Evolutionary conservation across 768 basidiomycete genomes (phyloP).

Genomic region (Leccinum pellstonianum): DNA sequence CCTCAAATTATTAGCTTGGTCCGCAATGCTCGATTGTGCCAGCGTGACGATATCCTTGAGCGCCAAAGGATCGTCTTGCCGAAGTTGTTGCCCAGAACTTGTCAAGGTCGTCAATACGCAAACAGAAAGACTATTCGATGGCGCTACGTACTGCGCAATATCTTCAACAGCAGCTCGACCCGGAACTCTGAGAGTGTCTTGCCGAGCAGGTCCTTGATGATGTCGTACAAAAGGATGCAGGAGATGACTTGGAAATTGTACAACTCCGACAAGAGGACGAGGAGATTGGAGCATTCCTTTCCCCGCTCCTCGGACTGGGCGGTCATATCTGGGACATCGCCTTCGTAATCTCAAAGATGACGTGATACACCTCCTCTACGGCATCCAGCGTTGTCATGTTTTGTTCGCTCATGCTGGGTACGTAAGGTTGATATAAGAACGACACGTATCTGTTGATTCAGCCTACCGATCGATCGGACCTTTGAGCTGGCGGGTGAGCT

Average conservation of each 20-base stretch:
- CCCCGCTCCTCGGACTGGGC: constrained; percentile 45
- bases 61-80: constrained; percentile 88
- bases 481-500: constrained; percentile 75
- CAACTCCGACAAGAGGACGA: constrained; percentile 84
- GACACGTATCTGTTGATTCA: not conserved
- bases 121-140: not conserved
- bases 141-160: constrained; percentile 66
- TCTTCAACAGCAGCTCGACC: constrained; percentile 84
- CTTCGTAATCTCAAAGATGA: constrained; percentile 42
- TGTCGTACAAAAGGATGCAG: constrained; percentile 84
- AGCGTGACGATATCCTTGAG: constrained; percentile 88
- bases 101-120: constrained; percentile 12
- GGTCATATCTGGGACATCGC: constrained; percentile 7
- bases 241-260: constrained; percentile 97
- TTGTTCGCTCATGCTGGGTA: constrained; percentile 79
- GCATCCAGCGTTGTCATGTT: constrained; percentile 72
- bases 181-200: constrained; percentile 68
- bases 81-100: constrained; percentile 92
- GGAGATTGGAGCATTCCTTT: constrained; percentile 88
- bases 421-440: not conserved
- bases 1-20: constrained; percentile 52
- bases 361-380: constrained; percentile 70
- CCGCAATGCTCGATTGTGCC: constrained; percentile 69
- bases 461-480: constrained; percentile 83
- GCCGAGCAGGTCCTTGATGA: constrained; percentile 74